Evolutionary conservation across 805 yeast genomes (phyloP), one percentile per base, ranked within the genome.

Genomic region (Candida hungchunana): DNA sequence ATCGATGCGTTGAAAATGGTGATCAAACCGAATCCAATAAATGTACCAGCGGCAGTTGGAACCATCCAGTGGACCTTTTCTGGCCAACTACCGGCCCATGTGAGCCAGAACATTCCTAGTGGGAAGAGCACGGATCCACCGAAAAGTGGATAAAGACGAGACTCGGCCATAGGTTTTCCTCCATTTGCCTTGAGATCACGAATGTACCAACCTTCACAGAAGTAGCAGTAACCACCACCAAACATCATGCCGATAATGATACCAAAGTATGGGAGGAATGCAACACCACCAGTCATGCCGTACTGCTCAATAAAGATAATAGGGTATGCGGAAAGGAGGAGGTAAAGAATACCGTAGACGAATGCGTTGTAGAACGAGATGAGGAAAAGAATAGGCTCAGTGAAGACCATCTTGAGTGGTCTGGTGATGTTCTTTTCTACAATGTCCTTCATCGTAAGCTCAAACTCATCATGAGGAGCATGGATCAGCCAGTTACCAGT

Each of bases 401-500:
- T 66, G 44, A 69, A 52, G 29, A 84, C 63, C 86, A 86, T 77
- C 9, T 52, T 55, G 26, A 86, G 37, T 1, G 95, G 95, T 57
- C 93, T 39, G 9, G 37, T 31, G 19, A 39, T 34, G 44, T 79
- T 79, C 50, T 78, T 78, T 48, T 71, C 74, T 22, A 69, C 69
- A 43, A 86, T 73, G 32, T 79, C 87, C 41, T 62, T 67, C 30
- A 81, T 26, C 15, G 75, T 64, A 6, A 82, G 59, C 42, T 73
- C 69, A 37, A 72, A 71, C 42, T 69, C 75, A 50, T 83, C 93
- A 51, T 79, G 87, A 7, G 85, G 78, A 19, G 94, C 39, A 48
- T 77, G 82, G 33, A 84, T 75, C 28, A 83, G 83, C 93, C 93
- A 83, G 62, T 80, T 85, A 14, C 85, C 83, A 10, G 90, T 84